Base-by-base conservation (phyloP, 495 filamentous ascomycete species). In the Tirmania nivea region DNA sequence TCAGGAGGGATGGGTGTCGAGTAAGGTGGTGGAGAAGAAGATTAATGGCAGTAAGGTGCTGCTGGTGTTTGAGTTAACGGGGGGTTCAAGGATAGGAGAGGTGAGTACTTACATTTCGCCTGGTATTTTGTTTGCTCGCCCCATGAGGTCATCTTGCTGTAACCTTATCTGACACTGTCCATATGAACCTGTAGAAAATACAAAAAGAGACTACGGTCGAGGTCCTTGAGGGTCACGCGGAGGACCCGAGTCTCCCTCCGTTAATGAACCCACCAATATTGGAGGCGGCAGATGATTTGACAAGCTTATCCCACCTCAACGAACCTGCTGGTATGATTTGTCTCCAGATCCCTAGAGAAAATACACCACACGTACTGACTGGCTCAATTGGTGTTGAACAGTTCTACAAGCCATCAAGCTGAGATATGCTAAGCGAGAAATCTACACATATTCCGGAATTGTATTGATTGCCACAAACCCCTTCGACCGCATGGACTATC, bases 391-490 rank as follows among this genome's bases (percentile, higher is more conserved):
- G 25, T 3, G 25, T 31, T 64, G 20, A 54, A 56, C 60, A 96
- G 90, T 99, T 52, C 69, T 99, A 35, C 90, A 99, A 74, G 90
- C 90, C 25, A 99, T 99, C 65, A 87, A 85, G 64, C 78, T 99
- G 61, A 86, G 90, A 68, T 99, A 99, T 73, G 78, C 83, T 54
- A 93, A 99, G 66, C 96, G 96, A 65, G 90, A 99, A 63, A 99
- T 99, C 62, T 99, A 99, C 74, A 99, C 90, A 64, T 99, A 99
- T 71, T 92, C 84, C 68, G 90, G 90, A 61, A 99, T 99, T 64
- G 90, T 99, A 53, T 71, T 99, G 59, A 99, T 99, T 68, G 90
- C 90, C 52, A 95, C 90, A 48, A 99, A 99, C 70, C 90, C 90
- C 9, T 99, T 99, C 61, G 90, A 93, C 49, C 75, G 90, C 50